Base-by-base conservation (phyloP, 257 asterid genomes). In the Salvia miltiorrhiza region DNA sequence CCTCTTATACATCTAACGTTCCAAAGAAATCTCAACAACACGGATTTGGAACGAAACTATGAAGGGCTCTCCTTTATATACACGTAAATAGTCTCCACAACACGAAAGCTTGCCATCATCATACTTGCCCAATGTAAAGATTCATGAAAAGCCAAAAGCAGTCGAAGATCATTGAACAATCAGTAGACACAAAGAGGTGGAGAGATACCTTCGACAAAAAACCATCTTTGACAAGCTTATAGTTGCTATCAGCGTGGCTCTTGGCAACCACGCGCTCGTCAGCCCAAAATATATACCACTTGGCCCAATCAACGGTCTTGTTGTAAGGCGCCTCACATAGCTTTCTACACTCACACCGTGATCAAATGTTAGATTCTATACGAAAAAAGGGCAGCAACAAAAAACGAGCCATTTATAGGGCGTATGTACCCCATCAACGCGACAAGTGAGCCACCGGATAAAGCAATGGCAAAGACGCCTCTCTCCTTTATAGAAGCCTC, bases 231-330 rank as follows among this genome's bases (percentile, higher is more conserved):
- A 82, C 88, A 66, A 88, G 89, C 87, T 86, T 93, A 84, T 93
- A 93, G 78, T 93, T 93, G 86, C 97, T 93, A 53, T 93, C 99
- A 9, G 81, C 74, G 33, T 93, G 97, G 76, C 76, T 90, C 84
- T 87, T 93, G 1, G 99, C 77, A 75, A 93, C 99, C 23, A 87
- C 96, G 0, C 97, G 97, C 80, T 93, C 99, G 9, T 90, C 99
- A 9, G 81, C 97, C 90, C 92, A 90, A 77, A 90, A 90, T 67
- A 93, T 77, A 28, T 87, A 78, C 99, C 99, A 93, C 73, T 86
- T 88, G 2, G 84, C 87, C 99, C 99, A 93, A 71, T 93, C 97
- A 52, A 93, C 96, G n/a, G 96, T 93, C 85, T 88, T 90, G 80
- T 57, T 82, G 73, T 85, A 93, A 73, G 99, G 99, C 13, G 96